phyloP scores from a whole-genome alignment of 192 early-diverging fungal species.

The Coemansia sp. region DNA sequence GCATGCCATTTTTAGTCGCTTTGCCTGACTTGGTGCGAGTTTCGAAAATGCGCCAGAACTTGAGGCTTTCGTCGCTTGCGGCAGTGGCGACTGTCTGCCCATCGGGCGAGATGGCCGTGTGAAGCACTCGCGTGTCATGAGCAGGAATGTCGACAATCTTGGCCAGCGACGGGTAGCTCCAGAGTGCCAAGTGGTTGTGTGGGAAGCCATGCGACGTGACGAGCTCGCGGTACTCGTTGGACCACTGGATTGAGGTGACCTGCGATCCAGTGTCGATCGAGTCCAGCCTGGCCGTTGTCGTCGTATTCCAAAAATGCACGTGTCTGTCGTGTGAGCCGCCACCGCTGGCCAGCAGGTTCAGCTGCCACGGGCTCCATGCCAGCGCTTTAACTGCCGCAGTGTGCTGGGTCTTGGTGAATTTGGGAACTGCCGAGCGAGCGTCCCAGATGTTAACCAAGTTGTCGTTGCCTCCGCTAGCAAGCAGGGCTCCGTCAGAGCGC shows the following conservation, averaged over 20 bases:
- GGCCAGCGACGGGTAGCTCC: conserved; percentile 74
- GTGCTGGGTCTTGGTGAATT: conserved; percentile 72
- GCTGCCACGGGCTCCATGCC: conserved; percentile 94
- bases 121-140: conserved; percentile 85
- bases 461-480: conserved; percentile 96
- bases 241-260: conserved; percentile 92
- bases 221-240: conserved; percentile 78
- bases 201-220: conserved; percentile 92
- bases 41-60: conserved; percentile 95
- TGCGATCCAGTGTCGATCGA: conserved; percentile 82
- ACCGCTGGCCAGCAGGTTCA: conserved; percentile 79
- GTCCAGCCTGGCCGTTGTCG: conserved; percentile 59
- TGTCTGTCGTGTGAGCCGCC: conserved; percentile 87
- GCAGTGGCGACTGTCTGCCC: conserved; percentile 89
- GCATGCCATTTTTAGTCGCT: conserved; percentile 12
- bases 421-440: conserved; percentile 61
- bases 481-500: conserved; percentile 69
- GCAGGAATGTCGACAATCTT: conserved; percentile 78
- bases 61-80: conserved; percentile 89
- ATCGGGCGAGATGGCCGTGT: conserved; percentile 88
- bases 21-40: conserved; percentile 36
- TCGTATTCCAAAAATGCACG: conserved; percentile 91
- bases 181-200: conserved; percentile 80
- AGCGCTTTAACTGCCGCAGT: conserved; percentile 90
- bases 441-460: conserved; percentile 92